phyloP scores from a whole-genome alignment of 2,329 filamentous ascomycete genomes.

The Gliomastix tumulicola region DNA sequence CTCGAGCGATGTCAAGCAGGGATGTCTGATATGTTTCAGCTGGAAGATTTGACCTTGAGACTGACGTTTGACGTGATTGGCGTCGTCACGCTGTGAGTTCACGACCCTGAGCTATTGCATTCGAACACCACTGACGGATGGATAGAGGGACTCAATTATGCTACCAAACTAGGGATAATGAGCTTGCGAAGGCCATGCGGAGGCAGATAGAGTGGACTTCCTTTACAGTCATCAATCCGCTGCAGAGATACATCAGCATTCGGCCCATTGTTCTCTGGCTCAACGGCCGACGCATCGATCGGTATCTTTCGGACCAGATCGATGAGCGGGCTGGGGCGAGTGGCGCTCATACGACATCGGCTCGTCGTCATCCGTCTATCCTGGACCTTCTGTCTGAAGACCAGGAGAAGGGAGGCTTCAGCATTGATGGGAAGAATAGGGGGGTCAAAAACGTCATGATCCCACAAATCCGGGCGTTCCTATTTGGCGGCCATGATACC shows the following conservation, averaged over 20 bases:
- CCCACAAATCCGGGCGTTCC: constrained; percentile 23
- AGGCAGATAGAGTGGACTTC: background rate
- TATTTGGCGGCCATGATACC: constrained; percentile 38
- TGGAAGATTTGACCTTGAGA: background rate
- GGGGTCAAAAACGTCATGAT: background rate
- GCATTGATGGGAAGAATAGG: too few species aligned
- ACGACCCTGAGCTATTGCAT: too few species aligned
- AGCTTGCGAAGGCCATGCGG: background rate
- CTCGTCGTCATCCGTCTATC: background rate
- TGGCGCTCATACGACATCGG: too few species aligned
- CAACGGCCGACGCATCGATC: background rate
- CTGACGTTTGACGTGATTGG: background rate
- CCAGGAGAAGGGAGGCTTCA: background rate
- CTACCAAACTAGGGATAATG: background rate
- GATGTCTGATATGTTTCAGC: background rate
- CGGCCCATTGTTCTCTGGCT: background rate
- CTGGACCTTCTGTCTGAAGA: background rate
- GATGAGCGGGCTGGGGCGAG: background rate
- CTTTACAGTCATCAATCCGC: background rate
- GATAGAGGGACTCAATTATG: background rate
- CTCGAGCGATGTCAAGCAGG: background rate
- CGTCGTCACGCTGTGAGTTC: background rate
- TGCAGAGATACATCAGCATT: background rate
- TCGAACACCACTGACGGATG: too few species aligned
- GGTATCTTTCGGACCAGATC: background rate